Conservation (phyloP, 768 basidiomycete genomes). For the Mycena galopus region DNA sequence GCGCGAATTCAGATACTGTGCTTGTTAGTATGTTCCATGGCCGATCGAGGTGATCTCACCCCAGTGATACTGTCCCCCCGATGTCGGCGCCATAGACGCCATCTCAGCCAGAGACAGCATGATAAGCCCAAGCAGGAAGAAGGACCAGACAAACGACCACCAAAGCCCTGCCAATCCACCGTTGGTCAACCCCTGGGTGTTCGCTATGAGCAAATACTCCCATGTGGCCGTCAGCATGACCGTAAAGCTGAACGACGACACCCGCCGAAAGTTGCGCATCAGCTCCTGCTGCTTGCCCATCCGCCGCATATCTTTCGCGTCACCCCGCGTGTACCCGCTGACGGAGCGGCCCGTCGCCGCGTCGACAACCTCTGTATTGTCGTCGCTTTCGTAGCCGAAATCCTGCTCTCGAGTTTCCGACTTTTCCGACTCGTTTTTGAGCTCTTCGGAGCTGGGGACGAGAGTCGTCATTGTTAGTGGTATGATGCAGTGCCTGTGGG, state of each 20-base stretch:
- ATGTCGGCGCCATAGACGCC: slow-evolving; percentile 29
- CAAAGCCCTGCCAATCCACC: slow-evolving; percentile 29
- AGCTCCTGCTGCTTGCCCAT: slow-evolving; percentile 30
- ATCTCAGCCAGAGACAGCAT: slow-evolving; percentile 30
- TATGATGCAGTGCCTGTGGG: slow-evolving; percentile 16
- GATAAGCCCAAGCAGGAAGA: slow-evolving; percentile 29
- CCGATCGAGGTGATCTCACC: slow-evolving; percentile 29
- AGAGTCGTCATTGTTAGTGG: slow-evolving; percentile 26
- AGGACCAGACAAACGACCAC: slow-evolving; percentile 30
- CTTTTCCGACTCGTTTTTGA: slow-evolving; percentile 24
- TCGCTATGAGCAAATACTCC: slow-evolving; percentile 29
- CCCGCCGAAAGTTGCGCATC: slow-evolving; percentile 29
- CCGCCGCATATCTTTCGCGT: slow-evolving; percentile 29
- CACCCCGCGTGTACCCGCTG: slow-evolving; percentile 27
- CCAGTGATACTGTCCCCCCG: slow-evolving; percentile 29
- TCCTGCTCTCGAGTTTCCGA: slow-evolving; percentile 21
- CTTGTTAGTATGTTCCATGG: slow-evolving; percentile 26
- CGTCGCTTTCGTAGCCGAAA: slow-evolving; percentile 24
- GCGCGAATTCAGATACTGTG: slow-evolving; percentile 28
- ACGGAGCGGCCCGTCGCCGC: slow-evolving; percentile 21
- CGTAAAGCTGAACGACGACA: slow-evolving; percentile 29
- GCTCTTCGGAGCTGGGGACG: slow-evolving; percentile 28
- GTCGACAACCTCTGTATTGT: slow-evolving; percentile 26
- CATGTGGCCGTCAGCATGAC: slow-evolving; percentile 30
- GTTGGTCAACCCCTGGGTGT: slow-evolving; percentile 28